Base-by-base conservation (phyloP, 1,284 basidiomycete species). In the Puccinia coronata region DNA sequence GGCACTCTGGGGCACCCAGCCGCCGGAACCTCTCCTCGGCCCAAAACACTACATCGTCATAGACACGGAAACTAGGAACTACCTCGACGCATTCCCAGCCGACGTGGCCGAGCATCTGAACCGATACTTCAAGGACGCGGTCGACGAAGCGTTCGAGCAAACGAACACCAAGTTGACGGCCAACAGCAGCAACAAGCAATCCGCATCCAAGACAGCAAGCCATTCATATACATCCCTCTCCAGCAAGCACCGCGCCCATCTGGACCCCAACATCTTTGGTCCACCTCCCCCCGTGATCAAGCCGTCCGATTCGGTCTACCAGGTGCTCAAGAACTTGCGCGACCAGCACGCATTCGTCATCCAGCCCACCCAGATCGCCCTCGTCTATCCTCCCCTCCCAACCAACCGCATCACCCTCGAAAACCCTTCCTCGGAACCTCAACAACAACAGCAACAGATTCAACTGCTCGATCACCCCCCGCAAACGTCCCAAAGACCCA, bases 1-100 rank as follows among this genome's bases (percentile, higher is more conserved):
- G 61, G 47, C 39, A 16, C 43, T 79, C 55, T 79, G 76, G 76
- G 65, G 65, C 28, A 79, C 76, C 39, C 76, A 79, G 61, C 63
- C 76, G 25, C 18, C 34, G 0, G 3, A 57, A 11, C 9, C 61
- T 9, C 34, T 79, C 8, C n/a, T 79, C 9, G 76, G 65, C 5
- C 47, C 47, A 16, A 53, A 70, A 43, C 61, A 5, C 6, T 53
- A 55, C 43, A 69, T 79, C 20, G 41, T 59, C n/a, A 25, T 79
- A 14, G 76, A 79, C 8, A 5, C 36, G 28, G 61, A 51, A 6
- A 77, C 63, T n/a, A 51, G n/a, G 12, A 6, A 65, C 20, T 77
- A 77, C 36, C 59, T 77, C 39, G 28, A 63, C 23, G 16, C 14
- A 0, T 28, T 77, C 47, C 75, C 75, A 16, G 8, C 36, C 23